A percentile compares a stretch with the other conserved stretches of the same genome.
Conservation (phyloP, 2,329 filamentous ascomycete genomes). For the Sarocladium kiliense region DNA sequence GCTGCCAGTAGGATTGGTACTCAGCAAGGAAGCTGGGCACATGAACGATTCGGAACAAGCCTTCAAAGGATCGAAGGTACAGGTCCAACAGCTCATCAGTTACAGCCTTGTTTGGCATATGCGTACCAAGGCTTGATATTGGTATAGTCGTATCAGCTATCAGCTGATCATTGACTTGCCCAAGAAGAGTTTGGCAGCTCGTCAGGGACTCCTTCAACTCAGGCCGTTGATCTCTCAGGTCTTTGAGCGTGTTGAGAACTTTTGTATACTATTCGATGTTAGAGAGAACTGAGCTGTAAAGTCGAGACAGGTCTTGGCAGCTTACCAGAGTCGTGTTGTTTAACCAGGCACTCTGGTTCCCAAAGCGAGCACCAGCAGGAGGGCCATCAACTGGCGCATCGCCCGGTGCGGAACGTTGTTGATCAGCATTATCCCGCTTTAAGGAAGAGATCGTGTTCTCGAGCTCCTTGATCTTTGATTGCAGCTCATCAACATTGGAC, state of each 20-base stretch:
- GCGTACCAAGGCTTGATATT: neutral
- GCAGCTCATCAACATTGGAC: neutral
- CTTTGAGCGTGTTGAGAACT: neutral
- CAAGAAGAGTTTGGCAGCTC: neutral
- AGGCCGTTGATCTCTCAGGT: neutral
- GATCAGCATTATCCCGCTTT: neutral
- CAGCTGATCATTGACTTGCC: neutral
- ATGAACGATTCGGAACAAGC: constrained; percentile 35
- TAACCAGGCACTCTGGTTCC: constrained; percentile 9
- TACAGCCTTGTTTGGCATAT: neutral
- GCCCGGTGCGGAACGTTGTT: too few species aligned
- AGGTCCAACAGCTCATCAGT: constrained; percentile 28
- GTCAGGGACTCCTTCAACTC: neutral
- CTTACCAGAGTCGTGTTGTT: constrained; percentile 10
- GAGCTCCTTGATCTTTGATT: neutral
- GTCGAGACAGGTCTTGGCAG: neutral
- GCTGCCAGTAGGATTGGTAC: constrained; percentile 19
- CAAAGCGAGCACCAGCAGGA: neutral
- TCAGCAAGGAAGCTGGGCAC: constrained; percentile 32
- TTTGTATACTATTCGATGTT: neutral
- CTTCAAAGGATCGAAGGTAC: constrained; percentile 37
- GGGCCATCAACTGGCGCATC: too few species aligned
- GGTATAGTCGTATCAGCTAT: neutral
- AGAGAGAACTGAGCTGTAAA: neutral
- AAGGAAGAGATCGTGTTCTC: neutral